These are phyloP conservation scores for Dryadomyces quercus-mongolicae DNA, from an alignment of 2,329 filamentous ascomycete genomes.

Conservation along the genomic window DNA sequence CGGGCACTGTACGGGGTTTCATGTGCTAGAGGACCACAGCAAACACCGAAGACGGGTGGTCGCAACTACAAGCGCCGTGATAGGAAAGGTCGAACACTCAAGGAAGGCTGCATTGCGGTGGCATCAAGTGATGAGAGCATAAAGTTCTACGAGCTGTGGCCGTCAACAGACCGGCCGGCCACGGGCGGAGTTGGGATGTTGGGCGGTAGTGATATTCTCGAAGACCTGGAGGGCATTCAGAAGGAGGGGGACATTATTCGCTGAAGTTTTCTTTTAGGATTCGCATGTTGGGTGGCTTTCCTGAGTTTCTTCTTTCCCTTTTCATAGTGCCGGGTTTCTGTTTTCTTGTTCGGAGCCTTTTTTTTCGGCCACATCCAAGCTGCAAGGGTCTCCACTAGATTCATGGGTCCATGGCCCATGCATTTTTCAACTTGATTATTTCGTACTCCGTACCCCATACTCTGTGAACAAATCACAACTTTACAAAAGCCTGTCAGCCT, in stretches of 20 bases:
- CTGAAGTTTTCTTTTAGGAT: conserved; percentile 24
- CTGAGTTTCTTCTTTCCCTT: neutral
- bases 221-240: conserved; percentile 69
- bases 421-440: too few species aligned
- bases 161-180: conserved; percentile 43
- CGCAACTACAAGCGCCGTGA: conserved; percentile 25
- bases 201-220: conserved; percentile 75
- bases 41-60: conserved; percentile 14
- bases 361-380: neutral
- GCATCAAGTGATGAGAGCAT: conserved; percentile 85
- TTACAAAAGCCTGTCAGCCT: too few species aligned
- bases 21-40: conserved; percentile 50
- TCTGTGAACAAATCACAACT: too few species aligned
- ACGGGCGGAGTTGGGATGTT: conserved; percentile 47
- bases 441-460: too few species aligned
- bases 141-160: conserved; percentile 94
- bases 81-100: conserved; percentile 39
- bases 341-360: neutral
- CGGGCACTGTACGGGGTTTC: conserved; percentile 79
- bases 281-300: neutral
- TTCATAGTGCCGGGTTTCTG: neutral
- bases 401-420: too few species aligned
- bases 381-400: too few species aligned
- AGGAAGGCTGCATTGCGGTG: conserved; percentile 79
- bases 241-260: conserved; percentile 62